Conservation (phyloP, 1,284 basidiomycete genomes). For the Pyrrhoderma lamaoense region DNA sequence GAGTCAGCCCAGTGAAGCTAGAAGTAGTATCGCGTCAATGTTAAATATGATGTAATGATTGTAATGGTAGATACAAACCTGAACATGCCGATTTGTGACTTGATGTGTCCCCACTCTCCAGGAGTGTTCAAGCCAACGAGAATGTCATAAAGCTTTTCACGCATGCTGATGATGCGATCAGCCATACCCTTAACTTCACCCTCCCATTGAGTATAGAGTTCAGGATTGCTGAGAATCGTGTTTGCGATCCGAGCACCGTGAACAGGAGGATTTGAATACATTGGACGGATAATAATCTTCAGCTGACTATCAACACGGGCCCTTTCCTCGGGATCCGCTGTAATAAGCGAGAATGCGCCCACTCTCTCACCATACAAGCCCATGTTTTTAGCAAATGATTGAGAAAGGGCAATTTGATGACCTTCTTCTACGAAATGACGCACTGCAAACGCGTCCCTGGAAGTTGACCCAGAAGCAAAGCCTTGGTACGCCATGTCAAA, state of each 20-base stretch:
- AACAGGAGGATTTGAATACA: constrained; percentile 98
- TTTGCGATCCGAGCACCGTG: constrained; percentile 92
- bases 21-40: neutral
- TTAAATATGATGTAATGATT: constrained; percentile 18
- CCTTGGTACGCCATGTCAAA: constrained; percentile 98
- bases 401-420: constrained; percentile 80
- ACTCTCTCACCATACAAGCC: constrained; percentile 97
- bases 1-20: constrained; percentile 83
- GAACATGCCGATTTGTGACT: constrained; percentile 95
- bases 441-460: constrained; percentile 89
- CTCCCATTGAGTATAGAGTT: constrained; percentile 86
- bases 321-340: constrained; percentile 71
- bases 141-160: constrained; percentile 75
- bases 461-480: constrained; percentile 85
- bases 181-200: constrained; percentile 93
- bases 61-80: constrained; percentile 40
- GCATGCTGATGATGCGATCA: constrained; percentile 93
- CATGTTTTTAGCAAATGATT: constrained; percentile 99
- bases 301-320: constrained; percentile 88
- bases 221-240: constrained; percentile 71
- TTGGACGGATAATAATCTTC: constrained; percentile 94
- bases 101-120: constrained; percentile 93
- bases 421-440: constrained; percentile 90
- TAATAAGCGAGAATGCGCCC: constrained; percentile 88
- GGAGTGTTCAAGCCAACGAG: constrained; percentile 86